These are phyloP conservation scores for Fonsecaea nubica DNA, from an alignment of 2,329 filamentous ascomycete genomes.

Conservation along the genomic window DNA sequence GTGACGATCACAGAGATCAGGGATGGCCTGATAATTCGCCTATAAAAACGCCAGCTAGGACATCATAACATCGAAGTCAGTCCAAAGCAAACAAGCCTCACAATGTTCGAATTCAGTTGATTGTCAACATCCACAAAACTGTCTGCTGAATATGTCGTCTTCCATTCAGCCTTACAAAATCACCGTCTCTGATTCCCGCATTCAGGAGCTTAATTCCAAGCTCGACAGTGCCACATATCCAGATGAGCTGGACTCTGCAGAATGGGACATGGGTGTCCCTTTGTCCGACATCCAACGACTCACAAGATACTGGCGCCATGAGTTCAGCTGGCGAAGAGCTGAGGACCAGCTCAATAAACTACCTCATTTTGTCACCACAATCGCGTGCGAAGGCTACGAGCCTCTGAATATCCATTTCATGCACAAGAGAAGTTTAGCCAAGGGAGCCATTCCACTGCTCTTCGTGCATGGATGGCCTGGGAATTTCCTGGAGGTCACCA, in stretches of 20 bases:
- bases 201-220: conserved; percentile 46
- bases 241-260: conserved; percentile 50
- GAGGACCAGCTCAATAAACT: conserved; percentile 47
- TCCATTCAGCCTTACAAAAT: conserved; percentile 43
- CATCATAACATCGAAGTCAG: not conserved
- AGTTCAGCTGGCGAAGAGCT: conserved; percentile 66
- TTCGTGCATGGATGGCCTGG: conserved; percentile 50
- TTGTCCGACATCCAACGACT: conserved; percentile 48
- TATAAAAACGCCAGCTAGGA: not conserved
- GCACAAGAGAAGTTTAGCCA: conserved; percentile 32
- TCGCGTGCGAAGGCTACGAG: conserved; percentile 66
- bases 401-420: conserved; percentile 59
- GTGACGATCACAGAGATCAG: not conserved
- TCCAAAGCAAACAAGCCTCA: not conserved
- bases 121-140: not conserved
- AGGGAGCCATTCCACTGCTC: conserved; percentile 46
- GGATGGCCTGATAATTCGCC: conserved; percentile 5
- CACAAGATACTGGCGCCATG: conserved; percentile 46
- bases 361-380: conserved; percentile 54
- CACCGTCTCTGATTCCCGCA: conserved; percentile 43
- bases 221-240: conserved; percentile 48
- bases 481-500: conserved; percentile 56
- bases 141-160: conserved; percentile 22
- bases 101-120: not conserved
- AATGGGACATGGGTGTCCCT: conserved; percentile 51